Conservation (phyloP, 768 basidiomycete species). For the Fomitopsis pulvina region DNA sequence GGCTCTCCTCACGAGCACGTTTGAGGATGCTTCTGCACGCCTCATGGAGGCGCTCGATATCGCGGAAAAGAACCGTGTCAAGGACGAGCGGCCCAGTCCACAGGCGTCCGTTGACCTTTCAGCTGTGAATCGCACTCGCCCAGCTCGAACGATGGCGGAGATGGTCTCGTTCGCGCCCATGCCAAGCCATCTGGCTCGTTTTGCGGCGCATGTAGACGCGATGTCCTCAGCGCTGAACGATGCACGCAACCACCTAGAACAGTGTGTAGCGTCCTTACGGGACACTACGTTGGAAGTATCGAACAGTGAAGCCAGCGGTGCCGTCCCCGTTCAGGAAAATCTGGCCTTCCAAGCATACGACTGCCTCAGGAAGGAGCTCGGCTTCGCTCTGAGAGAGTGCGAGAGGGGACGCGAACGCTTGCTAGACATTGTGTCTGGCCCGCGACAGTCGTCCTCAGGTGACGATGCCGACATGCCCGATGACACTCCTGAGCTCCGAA, state of each 20-base stretch:
- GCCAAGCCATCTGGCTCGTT: conserved; percentile 60
- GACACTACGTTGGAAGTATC: conserved; percentile 18
- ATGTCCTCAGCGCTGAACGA: conserved; percentile 65
- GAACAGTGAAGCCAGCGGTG: conserved; percentile 1
- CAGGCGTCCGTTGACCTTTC: neutral
- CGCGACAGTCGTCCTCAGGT: conserved; percentile 28
- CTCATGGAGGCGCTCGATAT: conserved; percentile 60
- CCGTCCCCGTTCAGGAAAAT: conserved; percentile 15
- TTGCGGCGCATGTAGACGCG: conserved; percentile 67
- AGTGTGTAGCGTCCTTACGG: conserved; percentile 54
- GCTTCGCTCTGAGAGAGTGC: conserved; percentile 73
- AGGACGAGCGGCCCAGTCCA: conserved; percentile 43
- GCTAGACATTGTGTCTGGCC: conserved; percentile 46
- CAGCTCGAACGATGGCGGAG: conserved; percentile 17
- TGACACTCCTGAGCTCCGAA: conserved; percentile 40
- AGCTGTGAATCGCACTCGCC: neutral
- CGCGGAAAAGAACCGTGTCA: conserved; percentile 43
- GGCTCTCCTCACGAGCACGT: conserved; percentile 56
- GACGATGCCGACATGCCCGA: conserved; percentile 41
- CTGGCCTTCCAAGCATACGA: conserved; percentile 69
- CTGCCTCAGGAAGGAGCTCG: conserved; percentile 66
- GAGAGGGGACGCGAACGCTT: conserved; percentile 70
- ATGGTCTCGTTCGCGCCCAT: conserved; percentile 62
- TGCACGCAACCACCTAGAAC: conserved; percentile 59
- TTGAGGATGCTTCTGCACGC: conserved; percentile 57